A percentile compares a stretch with the other conserved stretches of the same genome.
Evolutionary conservation across 2,329 filamentous ascomycete species (phyloP).

Genomic region (Diplocarpon rosae): DNA sequence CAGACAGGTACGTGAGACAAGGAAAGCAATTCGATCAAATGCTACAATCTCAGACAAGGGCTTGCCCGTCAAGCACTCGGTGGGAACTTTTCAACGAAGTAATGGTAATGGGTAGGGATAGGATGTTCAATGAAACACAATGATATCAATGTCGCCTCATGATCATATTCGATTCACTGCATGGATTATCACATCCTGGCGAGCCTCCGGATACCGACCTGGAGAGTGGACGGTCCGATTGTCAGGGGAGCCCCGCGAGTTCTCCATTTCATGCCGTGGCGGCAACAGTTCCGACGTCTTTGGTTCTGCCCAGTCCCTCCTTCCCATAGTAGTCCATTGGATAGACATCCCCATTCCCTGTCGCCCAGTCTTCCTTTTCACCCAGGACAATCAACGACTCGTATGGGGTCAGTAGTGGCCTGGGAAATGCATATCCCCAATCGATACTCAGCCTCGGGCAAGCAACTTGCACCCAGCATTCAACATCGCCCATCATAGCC

Average conservation of each 20-base stretch:
- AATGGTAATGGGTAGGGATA: too few relatives aligned
- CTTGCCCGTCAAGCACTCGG: too few relatives aligned
- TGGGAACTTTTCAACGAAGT: too few relatives aligned
- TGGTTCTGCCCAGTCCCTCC: slow-evolving; percentile 79
- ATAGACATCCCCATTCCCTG: slow-evolving; percentile 54
- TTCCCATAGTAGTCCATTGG: slow-evolving; percentile 98
- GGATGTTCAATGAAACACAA: too few relatives aligned
- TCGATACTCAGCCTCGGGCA: slow-evolving; percentile 96
- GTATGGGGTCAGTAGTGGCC: slow-evolving; percentile 84
- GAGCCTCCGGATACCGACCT: too few relatives aligned
- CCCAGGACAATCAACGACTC: slow-evolving; percentile 88
- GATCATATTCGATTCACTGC: too few relatives aligned
- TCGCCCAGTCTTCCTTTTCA: slow-evolving; percentile 63
- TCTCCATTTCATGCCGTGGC: slow-evolving; percentile 12
- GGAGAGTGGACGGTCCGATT: neutral
- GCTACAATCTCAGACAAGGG: too few relatives aligned
- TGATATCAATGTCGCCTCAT: too few relatives aligned
- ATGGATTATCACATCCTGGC: too few relatives aligned
- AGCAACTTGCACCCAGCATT: slow-evolving; percentile 97
- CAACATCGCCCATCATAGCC: slow-evolving; percentile 84
- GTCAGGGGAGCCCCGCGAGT: neutral
- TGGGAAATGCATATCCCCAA: slow-evolving; percentile 93
- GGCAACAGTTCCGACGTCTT: slow-evolving; percentile 18
- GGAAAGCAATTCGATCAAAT: too few relatives aligned
- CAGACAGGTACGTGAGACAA: too few relatives aligned